phyloP scores from a whole-genome alignment of 805 yeast genomes.

The Wickerhamiella australiensis region DNA sequence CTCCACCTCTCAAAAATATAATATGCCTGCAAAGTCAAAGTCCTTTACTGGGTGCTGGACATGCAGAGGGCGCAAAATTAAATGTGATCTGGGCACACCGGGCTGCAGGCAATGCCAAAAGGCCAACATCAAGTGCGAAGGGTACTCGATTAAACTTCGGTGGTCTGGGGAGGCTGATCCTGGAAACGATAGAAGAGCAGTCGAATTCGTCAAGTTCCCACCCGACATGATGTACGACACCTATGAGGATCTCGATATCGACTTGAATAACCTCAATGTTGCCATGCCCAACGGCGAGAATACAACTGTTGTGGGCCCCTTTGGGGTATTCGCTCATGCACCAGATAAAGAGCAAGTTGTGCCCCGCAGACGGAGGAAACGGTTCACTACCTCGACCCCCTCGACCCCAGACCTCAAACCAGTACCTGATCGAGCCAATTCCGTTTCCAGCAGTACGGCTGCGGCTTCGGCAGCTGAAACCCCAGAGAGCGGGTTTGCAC shows the following conservation, averaged over 20 bases:
- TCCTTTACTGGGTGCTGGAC: constrained; percentile 85
- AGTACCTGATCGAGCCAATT: neutral
- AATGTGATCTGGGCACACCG: constrained; percentile 67
- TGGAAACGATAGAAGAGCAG: constrained; percentile 33
- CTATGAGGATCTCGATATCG: constrained; percentile 76
- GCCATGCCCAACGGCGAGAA: constrained; percentile 33
- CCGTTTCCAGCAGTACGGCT: neutral
- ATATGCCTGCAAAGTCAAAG: constrained; percentile 39
- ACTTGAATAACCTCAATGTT: constrained; percentile 43
- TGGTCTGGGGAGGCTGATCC: constrained; percentile 40
- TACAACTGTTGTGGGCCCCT: constrained; percentile 59
- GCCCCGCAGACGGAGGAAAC: neutral
- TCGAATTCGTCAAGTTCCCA: constrained; percentile 65
- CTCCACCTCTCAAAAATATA: neutral
- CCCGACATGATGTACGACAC: constrained; percentile 44
- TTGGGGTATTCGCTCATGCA: constrained; percentile 51
- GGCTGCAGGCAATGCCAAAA: constrained; percentile 58
- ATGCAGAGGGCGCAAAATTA: constrained; percentile 66
- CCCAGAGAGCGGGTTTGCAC: neutral
- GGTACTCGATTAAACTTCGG: constrained; percentile 67
- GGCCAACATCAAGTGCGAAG: constrained; percentile 60
- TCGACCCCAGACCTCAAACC: constrained; percentile 3
- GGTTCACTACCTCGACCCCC: neutral
- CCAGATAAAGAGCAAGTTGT: neutral
- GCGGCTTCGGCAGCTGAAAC: neutral